Evolutionary conservation across 177 flowering plant genomes (phyloP).

Genomic region (Vitis hybrid): DNA sequence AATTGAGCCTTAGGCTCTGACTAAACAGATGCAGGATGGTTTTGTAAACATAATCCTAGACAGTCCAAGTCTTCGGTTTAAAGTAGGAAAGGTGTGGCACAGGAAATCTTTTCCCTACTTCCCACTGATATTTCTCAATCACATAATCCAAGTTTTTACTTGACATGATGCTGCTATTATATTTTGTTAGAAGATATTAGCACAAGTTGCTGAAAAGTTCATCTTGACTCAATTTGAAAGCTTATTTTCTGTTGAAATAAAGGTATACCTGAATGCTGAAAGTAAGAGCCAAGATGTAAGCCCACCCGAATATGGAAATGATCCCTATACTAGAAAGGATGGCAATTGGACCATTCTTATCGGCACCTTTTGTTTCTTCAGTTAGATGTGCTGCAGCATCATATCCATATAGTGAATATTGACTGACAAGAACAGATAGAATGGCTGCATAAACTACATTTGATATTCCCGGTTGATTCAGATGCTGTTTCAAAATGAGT

Average conservation of each 20-base stretch:
- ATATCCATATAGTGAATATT: conserved; percentile 65
- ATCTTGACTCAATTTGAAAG: too few relatives aligned
- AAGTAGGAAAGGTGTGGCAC: too few relatives aligned
- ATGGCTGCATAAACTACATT: conserved; percentile 58
- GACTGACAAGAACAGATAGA: conserved; percentile 61
- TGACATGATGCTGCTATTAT: too few relatives aligned
- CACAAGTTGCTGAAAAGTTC: too few relatives aligned
- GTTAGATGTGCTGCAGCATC: conserved; percentile 82
- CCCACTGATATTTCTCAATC: too few relatives aligned
- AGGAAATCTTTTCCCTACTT: too few relatives aligned
- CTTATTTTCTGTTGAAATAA: background rate
- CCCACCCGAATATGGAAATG: conserved; percentile 67
- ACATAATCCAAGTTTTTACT: too few relatives aligned
- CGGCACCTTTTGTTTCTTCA: conserved; percentile 77
- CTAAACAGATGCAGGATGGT: too few relatives aligned
- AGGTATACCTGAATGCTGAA: conserved; percentile 67
- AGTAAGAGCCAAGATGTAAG: conserved; percentile 63
- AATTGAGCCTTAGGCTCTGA: too few relatives aligned
- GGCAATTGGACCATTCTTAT: conserved; percentile 64
- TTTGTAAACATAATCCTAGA: too few relatives aligned
- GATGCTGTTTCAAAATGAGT: conserved; percentile 46
- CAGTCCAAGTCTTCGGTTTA: too few relatives aligned
- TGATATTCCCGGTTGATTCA: conserved; percentile 49
- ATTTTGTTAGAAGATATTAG: too few relatives aligned
- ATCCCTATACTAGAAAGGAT: conserved; percentile 68